phyloP scores from a whole-genome alignment of 2,329 filamentous ascomycete species.

The Colletotrichum liriopes region DNA sequence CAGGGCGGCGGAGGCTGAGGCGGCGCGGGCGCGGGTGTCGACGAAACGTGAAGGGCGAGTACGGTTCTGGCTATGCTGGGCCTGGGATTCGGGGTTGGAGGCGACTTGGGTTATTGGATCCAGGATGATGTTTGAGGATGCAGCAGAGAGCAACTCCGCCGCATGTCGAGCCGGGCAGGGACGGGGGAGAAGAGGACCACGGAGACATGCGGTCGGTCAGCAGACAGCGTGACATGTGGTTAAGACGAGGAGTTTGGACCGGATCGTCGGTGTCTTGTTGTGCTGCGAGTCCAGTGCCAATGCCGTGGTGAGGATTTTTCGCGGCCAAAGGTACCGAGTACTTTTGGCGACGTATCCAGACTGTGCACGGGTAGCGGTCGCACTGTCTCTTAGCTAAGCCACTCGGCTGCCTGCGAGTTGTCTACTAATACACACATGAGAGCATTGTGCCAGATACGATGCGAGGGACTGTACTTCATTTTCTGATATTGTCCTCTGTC shows the following conservation, averaged over 20 bases:
- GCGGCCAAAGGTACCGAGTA: conserved; percentile 35
- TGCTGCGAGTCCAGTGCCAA: conserved; percentile 40
- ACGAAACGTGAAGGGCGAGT: conserved; percentile 45
- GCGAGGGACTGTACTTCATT: neutral
- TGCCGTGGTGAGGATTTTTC: conserved; percentile 40
- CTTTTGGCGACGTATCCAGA: neutral
- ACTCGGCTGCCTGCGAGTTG: neutral
- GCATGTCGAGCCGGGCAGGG: conserved; percentile 62
- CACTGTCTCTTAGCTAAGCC: conserved; percentile 25
- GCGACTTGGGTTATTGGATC: conserved; percentile 66
- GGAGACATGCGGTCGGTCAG: conserved; percentile 43
- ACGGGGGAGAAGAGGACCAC: conserved; percentile 41
- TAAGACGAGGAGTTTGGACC: conserved; percentile 39
- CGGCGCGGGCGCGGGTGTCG: conserved; percentile 43
- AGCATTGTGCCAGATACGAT: neutral
- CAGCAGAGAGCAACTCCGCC: conserved; percentile 72
- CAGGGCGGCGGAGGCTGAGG: conserved; percentile 44
- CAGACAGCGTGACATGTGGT: conserved; percentile 42
- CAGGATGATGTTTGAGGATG: conserved; percentile 68
- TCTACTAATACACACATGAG: neutral
- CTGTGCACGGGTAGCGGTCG: neutral
- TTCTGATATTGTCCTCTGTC: too few relatives aligned
- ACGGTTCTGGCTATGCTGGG: conserved; percentile 45
- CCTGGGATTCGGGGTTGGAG: conserved; percentile 53
- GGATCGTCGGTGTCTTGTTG: conserved; percentile 44